phyloP scores from a whole-genome alignment of 331 rosid genomes.

The Quercus tomentella region DNA sequence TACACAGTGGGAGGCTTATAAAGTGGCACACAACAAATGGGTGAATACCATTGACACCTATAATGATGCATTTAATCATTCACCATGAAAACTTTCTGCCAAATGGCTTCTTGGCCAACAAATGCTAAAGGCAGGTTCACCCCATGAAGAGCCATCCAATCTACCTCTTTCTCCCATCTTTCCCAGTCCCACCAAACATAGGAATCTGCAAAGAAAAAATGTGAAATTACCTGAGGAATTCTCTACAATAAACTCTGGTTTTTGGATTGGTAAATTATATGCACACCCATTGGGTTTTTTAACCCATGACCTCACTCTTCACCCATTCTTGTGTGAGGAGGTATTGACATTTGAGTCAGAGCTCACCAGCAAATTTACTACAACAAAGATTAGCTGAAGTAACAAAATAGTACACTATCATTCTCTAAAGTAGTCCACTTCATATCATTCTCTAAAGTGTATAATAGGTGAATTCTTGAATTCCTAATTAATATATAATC shows the following conservation, averaged over 20 bases:
- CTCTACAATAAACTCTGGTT: not conserved
- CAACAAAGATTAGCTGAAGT: not conserved
- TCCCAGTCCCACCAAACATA: slow-evolving; percentile 99
- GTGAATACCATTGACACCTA: not conserved
- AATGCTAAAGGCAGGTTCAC: slow-evolving; percentile 93
- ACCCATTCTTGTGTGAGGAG: too few species aligned
- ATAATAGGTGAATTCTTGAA: not conserved
- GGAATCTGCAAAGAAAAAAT: slow-evolving; percentile 56
- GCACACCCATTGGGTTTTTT: too few species aligned
- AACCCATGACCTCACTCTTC: too few species aligned
- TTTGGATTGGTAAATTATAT: too few species aligned
- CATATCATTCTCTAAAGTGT: not conserved
- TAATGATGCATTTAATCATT: slow-evolving; percentile 14
- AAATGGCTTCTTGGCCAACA: slow-evolving; percentile 91
- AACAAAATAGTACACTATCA: too few species aligned
- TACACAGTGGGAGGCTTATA: not conserved
- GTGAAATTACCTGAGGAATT: not conserved
- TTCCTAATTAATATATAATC: not conserved
- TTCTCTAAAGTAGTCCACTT: not conserved
- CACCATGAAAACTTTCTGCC: slow-evolving; percentile 87
- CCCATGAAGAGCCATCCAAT: slow-evolving; percentile 99
- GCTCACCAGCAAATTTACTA: not conserved
- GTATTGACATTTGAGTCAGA: too few species aligned
- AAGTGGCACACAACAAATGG: not conserved
- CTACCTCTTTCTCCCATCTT: slow-evolving; percentile 97